Percentiles rank a stretch among this genome's conserved stretches.
Evolutionary conservation across 2,329 filamentous ascomycete species (phyloP).

Genomic region (Chalaropsis thielavioides): DNA sequence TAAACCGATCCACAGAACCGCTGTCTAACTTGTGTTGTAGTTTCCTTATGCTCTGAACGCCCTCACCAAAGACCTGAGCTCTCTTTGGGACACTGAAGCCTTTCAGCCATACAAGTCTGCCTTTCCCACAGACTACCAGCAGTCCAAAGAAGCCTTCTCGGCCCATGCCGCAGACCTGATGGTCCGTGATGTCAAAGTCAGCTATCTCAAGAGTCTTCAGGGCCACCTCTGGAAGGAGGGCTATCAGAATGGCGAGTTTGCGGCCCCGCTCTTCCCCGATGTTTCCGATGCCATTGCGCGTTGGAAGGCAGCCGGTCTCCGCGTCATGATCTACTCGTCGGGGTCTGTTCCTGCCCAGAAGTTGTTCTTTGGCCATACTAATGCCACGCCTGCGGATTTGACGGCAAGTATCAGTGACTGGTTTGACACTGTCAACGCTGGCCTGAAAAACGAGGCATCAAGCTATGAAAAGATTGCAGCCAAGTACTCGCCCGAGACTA

Average conservation of each 20-base stretch:
- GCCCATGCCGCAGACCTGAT: conserved; percentile 58
- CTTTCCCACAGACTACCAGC: conserved; percentile 51
- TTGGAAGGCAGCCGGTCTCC: conserved; percentile 42
- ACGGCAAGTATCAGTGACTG: conserved; percentile 45
- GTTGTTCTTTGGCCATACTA: conserved; percentile 57
- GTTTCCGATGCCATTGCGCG: conserved; percentile 47
- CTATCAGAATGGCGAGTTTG: conserved; percentile 54
- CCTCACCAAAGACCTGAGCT: conserved; percentile 47
- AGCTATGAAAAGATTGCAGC: conserved; percentile 55
- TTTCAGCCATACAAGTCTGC: conserved; percentile 56
- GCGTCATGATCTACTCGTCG: conserved; percentile 66
- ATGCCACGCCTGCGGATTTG: conserved; percentile 44
- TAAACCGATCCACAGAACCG: neutral
- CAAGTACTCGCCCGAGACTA: conserved; percentile 26
- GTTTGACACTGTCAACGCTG: conserved; percentile 72
- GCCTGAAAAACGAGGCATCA: conserved; percentile 49
- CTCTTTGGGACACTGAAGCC: conserved; percentile 49
- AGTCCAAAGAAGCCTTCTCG: conserved; percentile 44
- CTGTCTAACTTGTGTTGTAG: conserved; percentile 29
- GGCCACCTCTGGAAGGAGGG: conserved; percentile 65
- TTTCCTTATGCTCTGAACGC: conserved; percentile 62
- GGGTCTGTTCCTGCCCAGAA: conserved; percentile 71
- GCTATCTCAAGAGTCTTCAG: conserved; percentile 67
- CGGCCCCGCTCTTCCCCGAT: conserved; percentile 60
- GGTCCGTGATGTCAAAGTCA: conserved; percentile 54